Conservation (phyloP, 2,329 filamentous ascomycete species). For the Paraphaeosphaeria sporulosa region DNA sequence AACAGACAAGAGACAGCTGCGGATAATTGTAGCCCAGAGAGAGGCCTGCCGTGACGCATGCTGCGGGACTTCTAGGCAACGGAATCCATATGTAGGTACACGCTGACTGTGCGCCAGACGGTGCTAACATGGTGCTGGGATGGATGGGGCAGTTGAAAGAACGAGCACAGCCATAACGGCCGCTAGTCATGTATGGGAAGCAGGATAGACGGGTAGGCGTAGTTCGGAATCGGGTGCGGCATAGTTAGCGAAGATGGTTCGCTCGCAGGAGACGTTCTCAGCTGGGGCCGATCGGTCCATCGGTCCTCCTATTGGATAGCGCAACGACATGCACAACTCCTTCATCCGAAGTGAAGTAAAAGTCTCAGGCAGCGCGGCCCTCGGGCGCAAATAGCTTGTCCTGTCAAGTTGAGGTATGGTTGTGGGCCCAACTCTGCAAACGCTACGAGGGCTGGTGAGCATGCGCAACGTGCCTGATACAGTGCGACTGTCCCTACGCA, state of each 20-base stretch:
- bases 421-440: conserved; percentile 21
- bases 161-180: conserved; percentile 48
- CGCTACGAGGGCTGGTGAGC: conserved; percentile 23
- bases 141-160: conserved; percentile 38
- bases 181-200: conserved; percentile 34
- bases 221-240: conserved; percentile 34
- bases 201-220: conserved; percentile 32
- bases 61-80: conserved; percentile 47
- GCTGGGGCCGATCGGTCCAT: conserved; percentile 34
- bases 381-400: conserved; percentile 24
- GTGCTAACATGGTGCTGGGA: conserved; percentile 36
- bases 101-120: conserved; percentile 42
- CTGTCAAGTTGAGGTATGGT: conserved; percentile 12
- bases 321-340: conserved; percentile 29
- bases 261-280: conserved; percentile 42
- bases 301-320: conserved; percentile 33
- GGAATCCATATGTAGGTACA: conserved; percentile 41
- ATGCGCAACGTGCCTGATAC: conserved; percentile 20
- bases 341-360: conserved; percentile 21
- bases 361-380: conserved; percentile 17
- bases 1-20: conserved; percentile 27
- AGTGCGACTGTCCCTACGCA: conserved; percentile 22
- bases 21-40: conserved; percentile 37
- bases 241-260: conserved; percentile 34
- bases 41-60: conserved; percentile 35